Conservation (phyloP, 1,284 basidiomycete species). For the Anthracocystis panici-leucophaei region DNA sequence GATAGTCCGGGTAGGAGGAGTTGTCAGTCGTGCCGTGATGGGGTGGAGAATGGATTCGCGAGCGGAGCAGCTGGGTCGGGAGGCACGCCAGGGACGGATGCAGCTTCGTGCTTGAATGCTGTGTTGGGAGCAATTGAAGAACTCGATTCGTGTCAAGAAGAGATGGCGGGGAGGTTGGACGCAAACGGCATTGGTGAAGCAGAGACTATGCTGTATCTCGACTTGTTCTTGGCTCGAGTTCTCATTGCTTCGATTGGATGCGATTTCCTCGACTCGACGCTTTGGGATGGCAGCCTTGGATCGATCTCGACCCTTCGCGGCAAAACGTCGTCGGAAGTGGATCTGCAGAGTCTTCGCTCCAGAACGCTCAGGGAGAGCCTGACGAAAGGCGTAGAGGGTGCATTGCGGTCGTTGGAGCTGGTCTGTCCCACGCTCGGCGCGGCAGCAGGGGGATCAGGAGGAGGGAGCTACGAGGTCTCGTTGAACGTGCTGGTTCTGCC, state of each 20-base stretch:
- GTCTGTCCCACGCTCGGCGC: slow-evolving; percentile 15
- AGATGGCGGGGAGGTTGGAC: slow-evolving; percentile 36
- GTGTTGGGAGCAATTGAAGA: slow-evolving; percentile 32
- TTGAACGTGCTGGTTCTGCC: slow-evolving; percentile 38
- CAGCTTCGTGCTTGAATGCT: slow-evolving; percentile 17
- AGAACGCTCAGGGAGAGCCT: slow-evolving; percentile 29
- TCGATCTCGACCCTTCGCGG: slow-evolving; percentile 11
- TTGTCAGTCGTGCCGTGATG: slow-evolving; percentile 27
- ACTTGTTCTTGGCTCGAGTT: slow-evolving; percentile 30
- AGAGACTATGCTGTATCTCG: slow-evolving; percentile 39
- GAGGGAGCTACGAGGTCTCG: slow-evolving; percentile 9
- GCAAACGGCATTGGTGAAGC: slow-evolving; percentile 30
- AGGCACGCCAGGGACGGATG: slow-evolving; percentile 8
- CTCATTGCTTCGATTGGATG: slow-evolving; percentile 41
- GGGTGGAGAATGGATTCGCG: not conserved
- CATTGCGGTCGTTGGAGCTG: slow-evolving; percentile 29
- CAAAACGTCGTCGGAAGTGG: slow-evolving; percentile 18
- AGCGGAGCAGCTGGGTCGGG: not conserved
- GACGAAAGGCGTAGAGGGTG: slow-evolving; percentile 29
- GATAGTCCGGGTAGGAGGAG: slow-evolving; percentile 15
- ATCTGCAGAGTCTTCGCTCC: slow-evolving; percentile 21
- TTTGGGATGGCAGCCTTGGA: slow-evolving; percentile 42
- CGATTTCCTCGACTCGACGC: slow-evolving; percentile 40
- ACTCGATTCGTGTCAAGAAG: slow-evolving; percentile 39
- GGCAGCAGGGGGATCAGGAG: slow-evolving; percentile 1